Evolutionary conservation across 305 asterid species (phyloP), one percentile per base, ranked within the genome.

Genomic region (Fraxinus sp.): DNA sequence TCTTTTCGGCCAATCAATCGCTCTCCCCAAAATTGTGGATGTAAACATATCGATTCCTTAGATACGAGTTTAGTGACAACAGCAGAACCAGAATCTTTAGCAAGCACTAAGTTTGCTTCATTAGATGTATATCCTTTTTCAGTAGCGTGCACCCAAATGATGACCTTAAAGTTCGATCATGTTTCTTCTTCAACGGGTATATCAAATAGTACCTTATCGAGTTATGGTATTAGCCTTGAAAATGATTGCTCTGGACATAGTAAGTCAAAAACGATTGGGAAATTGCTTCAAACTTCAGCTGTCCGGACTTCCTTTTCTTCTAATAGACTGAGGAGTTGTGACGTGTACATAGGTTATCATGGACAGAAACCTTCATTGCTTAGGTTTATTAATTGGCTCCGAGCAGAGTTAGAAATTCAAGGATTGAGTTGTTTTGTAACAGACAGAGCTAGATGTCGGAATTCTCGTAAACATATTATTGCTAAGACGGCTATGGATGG

Each of bases 1-100:
- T 95, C 89, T 94, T 90, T 84, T 95, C 99, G 0, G 99, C 99
- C 14, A 91, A 90, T 78, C 99, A 95, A 80, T 95, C 99, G 0
- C 99, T 93, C 88, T 93, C 98, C 71, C 98, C 98, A 1, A 94
- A 89, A 75, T 90, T 97, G 36, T 85, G 93, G 4, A 78, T 89
- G 87, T 82, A 44, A 80, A 74, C 83, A 85, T 24, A 82, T 83
- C 84, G 90, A 89, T 86, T 82, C 86, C 20, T 59, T 78, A 16
- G 77, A 88, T 62, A 52, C 84, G 14, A 83, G 81, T 88, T 81
- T 80, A 78, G 88, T 83, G 55, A 35, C 39, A 5, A 80, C 76
- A 26, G 84, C 84, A 28, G 89, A 83, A 70, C 82, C 87, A 5
- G 89, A 90, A 73, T 81, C 89, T 81, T 80, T 90, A 72, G 75